A percentile compares a stretch with the other conserved stretches of the same genome.
Evolutionary conservation across 495 filamentous ascomycete genomes (phyloP).

Genomic region (Penicillium turbatum): DNA sequence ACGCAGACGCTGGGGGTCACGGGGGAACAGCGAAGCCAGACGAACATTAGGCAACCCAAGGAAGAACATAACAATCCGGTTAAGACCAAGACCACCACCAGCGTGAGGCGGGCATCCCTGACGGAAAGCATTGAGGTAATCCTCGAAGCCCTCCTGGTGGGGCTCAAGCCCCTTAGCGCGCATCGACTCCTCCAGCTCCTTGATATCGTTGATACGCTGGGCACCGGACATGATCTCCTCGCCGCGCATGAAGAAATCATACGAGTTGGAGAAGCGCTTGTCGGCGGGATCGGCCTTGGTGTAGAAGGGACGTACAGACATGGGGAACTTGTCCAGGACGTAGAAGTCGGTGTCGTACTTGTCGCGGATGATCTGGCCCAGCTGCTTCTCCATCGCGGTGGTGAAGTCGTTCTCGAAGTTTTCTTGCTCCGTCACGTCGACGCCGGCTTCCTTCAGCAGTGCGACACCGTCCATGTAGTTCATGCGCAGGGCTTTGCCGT

Average conservation of each 20-base stretch:
- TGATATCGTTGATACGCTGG: slow-evolving; percentile 76
- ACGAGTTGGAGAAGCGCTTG: slow-evolving; percentile 71
- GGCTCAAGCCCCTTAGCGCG: slow-evolving; percentile 70
- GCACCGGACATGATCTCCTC: slow-evolving; percentile 87
- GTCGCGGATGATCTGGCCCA: slow-evolving; percentile 77
- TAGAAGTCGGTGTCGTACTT: slow-evolving; percentile 92
- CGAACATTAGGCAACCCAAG: slow-evolving; percentile 78
- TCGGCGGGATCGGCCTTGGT: slow-evolving; percentile 71
- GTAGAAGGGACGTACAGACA: slow-evolving; percentile 82
- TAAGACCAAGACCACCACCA: slow-evolving; percentile 82
- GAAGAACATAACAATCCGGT: slow-evolving; percentile 86
- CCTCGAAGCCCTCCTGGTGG: slow-evolving; percentile 66
- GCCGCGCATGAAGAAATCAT: slow-evolving; percentile 92
- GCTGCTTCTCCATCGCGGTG: slow-evolving; percentile 83
- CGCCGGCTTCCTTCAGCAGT: slow-evolving; percentile 74
- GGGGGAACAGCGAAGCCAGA: slow-evolving; percentile 71
- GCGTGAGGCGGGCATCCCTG: slow-evolving; percentile 77
- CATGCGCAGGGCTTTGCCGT: slow-evolving; percentile 74
- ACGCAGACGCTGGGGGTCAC: slow-evolving; percentile 77
- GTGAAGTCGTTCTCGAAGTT: slow-evolving; percentile 63
- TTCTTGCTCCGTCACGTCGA: slow-evolving; percentile 69
- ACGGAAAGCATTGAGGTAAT: slow-evolving; percentile 79
- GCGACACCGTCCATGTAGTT: slow-evolving; percentile 82
- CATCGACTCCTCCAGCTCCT: slow-evolving; percentile 65
- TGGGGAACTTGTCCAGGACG: slow-evolving; percentile 87